These are phyloP conservation scores for Hypoxylon rubiginosum DNA, from an alignment of 2,329 filamentous ascomycete genomes.

Conservation along the genomic window DNA sequence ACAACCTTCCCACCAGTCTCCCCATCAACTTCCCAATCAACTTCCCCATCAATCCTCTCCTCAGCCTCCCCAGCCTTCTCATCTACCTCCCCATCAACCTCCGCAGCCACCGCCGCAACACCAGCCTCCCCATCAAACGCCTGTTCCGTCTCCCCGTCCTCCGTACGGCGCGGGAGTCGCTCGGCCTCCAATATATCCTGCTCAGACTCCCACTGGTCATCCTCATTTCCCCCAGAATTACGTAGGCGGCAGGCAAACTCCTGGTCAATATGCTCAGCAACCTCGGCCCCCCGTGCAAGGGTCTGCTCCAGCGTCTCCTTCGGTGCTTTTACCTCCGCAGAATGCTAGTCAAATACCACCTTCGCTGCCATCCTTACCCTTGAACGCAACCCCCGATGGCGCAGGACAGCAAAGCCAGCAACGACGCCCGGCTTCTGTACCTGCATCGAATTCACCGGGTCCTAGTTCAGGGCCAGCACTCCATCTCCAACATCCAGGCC, in stretches of 20 bases:
- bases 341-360: conserved; percentile 50
- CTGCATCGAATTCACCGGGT: conserved; percentile 25
- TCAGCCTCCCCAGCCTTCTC: conserved; percentile 54
- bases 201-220: conserved; percentile 42
- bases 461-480: conserved; percentile 36
- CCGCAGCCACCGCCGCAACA: conserved; percentile 38
- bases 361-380: conserved; percentile 48
- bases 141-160: conserved; percentile 50
- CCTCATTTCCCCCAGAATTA: conserved; percentile 48
- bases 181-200: conserved; percentile 49
- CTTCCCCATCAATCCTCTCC: conserved; percentile 4
- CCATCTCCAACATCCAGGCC: conserved; percentile 41
- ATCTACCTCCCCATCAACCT: conserved; percentile 34
- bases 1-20: conserved; percentile 3
- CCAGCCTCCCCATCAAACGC: conserved; percentile 51
- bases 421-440: conserved; percentile 37
- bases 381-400: conserved; percentile 51
- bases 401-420: conserved; percentile 45
- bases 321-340: conserved; percentile 52
- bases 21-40: conserved; percentile 7
- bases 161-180: conserved; percentile 46
- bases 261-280: conserved; percentile 47
- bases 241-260: conserved; percentile 39
- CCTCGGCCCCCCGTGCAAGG: conserved; percentile 54
- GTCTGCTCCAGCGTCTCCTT: conserved; percentile 46